Conservation (phyloP, 345 rosid species). For the Murraya koenigii region DNA sequence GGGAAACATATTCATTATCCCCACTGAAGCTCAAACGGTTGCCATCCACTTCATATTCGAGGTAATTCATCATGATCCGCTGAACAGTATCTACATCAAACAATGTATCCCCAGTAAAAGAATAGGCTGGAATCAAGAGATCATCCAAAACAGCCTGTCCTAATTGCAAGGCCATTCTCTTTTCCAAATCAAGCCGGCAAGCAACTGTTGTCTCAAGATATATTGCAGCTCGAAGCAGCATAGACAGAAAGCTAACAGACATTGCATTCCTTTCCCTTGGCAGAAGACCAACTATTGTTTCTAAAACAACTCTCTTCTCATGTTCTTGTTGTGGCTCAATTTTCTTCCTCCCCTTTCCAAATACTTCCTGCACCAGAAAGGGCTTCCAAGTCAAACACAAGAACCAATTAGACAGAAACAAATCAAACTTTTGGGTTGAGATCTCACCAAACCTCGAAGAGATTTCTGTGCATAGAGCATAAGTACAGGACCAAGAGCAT, state of each 20-base stretch:
- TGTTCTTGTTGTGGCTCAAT: conserved; percentile 76
- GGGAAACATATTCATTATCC: conserved; percentile 44
- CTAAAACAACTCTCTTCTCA: conserved; percentile 81
- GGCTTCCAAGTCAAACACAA: conserved; percentile 9
- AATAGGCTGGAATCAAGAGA: conserved; percentile 78
- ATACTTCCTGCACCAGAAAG: conserved; percentile 61
- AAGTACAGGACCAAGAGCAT: conserved; percentile 83
- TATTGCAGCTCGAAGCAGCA: conserved; percentile 82
- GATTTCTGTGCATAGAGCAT: conserved; percentile 96
- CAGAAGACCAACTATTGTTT: conserved; percentile 83
- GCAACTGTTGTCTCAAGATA: conserved; percentile 91
- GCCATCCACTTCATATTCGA: conserved; percentile 59
- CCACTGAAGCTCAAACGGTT: conserved; percentile 28
- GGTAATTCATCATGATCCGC: conserved; percentile 69
- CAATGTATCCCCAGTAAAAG: conserved; percentile 69
- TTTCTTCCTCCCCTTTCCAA: conserved; percentile 76
- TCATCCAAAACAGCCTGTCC: conserved; percentile 84
- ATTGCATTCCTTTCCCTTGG: conserved; percentile 77
- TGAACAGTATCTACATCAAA: conserved; percentile 83
- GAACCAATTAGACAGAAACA: neutral
- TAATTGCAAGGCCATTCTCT: conserved; percentile 75
- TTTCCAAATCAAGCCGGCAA: conserved; percentile 91
- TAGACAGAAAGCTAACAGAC: conserved; percentile 89
- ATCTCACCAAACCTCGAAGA: conserved; percentile 93
- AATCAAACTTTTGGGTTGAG: conserved; percentile 20